phyloP scores from a whole-genome alignment of 176 grass and related monocot species.

The barley (Hordeum vulgare) region MorexV3_pseudomolecules_assembly NC_058519.1:510550477-510550976 shows the following conservation, averaged over 20 bases:
- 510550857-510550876: slow-evolving; percentile 72
- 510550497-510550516: not conserved
- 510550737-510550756: slow-evolving; percentile 77
- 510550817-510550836: slow-evolving; percentile 52
- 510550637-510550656: slow-evolving; percentile 94
- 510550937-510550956: slow-evolving; percentile 76
- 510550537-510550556: not conserved
- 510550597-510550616: slow-evolving; percentile 27
- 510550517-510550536: not conserved
- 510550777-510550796: slow-evolving; percentile 84
- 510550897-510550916: slow-evolving; percentile 62
- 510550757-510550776: slow-evolving; percentile 88
- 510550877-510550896: slow-evolving; percentile 59
- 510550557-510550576: no score
- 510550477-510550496: slow-evolving; percentile 9
- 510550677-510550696: slow-evolving; percentile 85
- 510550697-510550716: slow-evolving; percentile 51
- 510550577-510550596: slow-evolving; percentile 49
- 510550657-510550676: slow-evolving; percentile 89
- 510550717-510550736: slow-evolving; percentile 83
- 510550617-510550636: slow-evolving; percentile 67
- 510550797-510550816: slow-evolving; percentile 80
- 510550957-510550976: slow-evolving; percentile 77
- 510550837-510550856: slow-evolving; percentile 87
- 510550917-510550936: slow-evolving; percentile 78